Percentiles rank a stretch among this genome's conserved stretches.
These are phyloP conservation scores for Patellifolia procumbens DNA, from an alignment of 179 eudicot species.

Conservation along the genomic window DNA sequence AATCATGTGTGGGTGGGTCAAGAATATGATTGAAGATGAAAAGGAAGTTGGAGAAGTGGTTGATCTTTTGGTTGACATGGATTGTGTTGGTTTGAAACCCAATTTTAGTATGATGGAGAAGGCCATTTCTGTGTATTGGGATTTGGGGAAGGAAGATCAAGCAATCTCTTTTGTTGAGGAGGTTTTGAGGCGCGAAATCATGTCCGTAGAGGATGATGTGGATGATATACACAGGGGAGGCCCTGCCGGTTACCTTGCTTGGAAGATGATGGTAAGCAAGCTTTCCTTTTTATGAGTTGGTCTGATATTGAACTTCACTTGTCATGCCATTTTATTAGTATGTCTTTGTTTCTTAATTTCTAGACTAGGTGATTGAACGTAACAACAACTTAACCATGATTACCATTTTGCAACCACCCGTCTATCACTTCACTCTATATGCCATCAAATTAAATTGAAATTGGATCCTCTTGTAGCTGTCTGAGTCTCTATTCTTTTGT, in stretches of 20 bases:
- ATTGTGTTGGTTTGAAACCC: constrained; percentile 88
- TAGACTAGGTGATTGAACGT: not conserved
- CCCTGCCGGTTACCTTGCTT: constrained; percentile 87
- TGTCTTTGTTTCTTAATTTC: not conserved
- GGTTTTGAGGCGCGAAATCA: constrained; percentile 60
- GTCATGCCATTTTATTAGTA: not conserved
- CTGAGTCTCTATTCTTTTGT: not conserved
- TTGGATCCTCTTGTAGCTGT: not conserved
- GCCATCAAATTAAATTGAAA: not conserved
- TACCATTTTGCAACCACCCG: not conserved
- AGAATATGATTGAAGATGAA: constrained; percentile 66
- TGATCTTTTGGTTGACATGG: constrained; percentile 87
- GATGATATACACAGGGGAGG: constrained; percentile 62
- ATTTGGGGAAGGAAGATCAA: constrained; percentile 51
- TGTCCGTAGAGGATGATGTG: constrained; percentile 38
- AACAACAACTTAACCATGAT: too few species aligned
- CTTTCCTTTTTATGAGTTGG: constrained; percentile 2
- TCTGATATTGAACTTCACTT: not conserved
- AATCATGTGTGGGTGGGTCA: constrained; percentile 86
- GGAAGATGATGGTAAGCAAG: constrained; percentile 66
- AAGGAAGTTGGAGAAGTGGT: constrained; percentile 63
- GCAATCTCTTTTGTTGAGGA: constrained; percentile 68
- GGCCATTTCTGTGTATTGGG: constrained; percentile 86
- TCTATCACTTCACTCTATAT: not conserved
- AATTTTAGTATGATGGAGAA: constrained; percentile 89